Evolutionary conservation across 352 stramenopile species (phyloP), one percentile per base, ranked within the genome.

Genomic region (Pythium sukuiense): DNA sequence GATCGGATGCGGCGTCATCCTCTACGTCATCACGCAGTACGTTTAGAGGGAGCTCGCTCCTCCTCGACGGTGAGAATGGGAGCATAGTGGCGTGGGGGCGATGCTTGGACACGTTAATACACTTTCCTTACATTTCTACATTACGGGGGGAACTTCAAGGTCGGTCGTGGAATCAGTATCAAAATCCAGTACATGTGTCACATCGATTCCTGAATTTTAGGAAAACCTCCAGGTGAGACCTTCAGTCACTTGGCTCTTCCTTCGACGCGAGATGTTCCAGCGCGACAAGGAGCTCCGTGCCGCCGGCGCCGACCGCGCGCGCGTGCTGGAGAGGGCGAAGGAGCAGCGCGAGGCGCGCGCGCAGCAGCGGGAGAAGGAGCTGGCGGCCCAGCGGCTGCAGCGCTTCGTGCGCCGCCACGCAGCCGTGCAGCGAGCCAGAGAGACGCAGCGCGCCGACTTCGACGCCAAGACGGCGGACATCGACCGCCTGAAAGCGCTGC

Each of bases 1-100:
- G 86, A 85, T 90, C 61, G 83, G 79, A 35, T 87, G 83, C 57
- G 86, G 86, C 41, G 60, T 73, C 55, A 87, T 92, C 65, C 61
- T 94, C 37, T 94, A 91, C 69, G 62, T 72, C n/a, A 87, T 94
- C 59, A 82, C 79, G 18, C 16, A 50, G 18, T 50, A 50, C 43
- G 18, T 50, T 50, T 50, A 50, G 20, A 29, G 43, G 16, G 16
- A 50, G 43, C 43, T 50, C 16, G 43, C 20, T 14, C 16, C 43
- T 48, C 12, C 39, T 24, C 39, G 13, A 29, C 7, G 43, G 20
- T 14, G 35, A 41, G 12, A 41, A 12, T 41, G 7, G 35, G 35
- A 41, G 11, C 6, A 3, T 14, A 41, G 35, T 41, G 43, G 18
- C 43, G 7, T 14, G 43, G 30, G 43, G 43, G n/a, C 7, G n/a